phyloP scores from a whole-genome alignment of 495 filamentous ascomycete genomes.

The Hypoxylon cercidicola region DNA sequence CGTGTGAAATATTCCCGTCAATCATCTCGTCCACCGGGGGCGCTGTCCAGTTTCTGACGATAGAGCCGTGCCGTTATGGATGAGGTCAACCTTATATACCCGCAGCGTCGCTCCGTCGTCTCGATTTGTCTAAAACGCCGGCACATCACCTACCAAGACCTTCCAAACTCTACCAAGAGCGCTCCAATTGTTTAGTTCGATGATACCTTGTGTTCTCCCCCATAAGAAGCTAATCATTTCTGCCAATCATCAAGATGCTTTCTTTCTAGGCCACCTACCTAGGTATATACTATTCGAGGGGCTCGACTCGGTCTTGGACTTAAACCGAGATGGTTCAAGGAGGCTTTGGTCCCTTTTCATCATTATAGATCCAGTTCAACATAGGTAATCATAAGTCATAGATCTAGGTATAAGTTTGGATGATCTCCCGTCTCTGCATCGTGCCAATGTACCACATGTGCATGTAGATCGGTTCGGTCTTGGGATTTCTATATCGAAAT shows the following conservation, averaged over 20 bases:
- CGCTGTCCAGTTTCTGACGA: conserved; percentile 10
- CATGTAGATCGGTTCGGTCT: conserved; percentile 3
- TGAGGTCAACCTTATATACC: conserved; percentile 11
- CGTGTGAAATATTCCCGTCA: conserved; percentile 32
- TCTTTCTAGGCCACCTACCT: no score
- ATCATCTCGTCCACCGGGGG: conserved; percentile 23
- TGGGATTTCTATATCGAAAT: background rate
- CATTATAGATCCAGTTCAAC: background rate
- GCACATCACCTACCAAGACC: conserved; percentile 12
- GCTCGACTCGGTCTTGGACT: conserved; percentile 28
- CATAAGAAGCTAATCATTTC: conserved; percentile 21
- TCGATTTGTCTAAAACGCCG: conserved; percentile 38
- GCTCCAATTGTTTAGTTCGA: conserved; percentile 14
- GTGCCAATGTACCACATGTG: conserved; percentile 3
- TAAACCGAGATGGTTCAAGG: conserved; percentile 25
- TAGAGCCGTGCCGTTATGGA: conserved; percentile 11
- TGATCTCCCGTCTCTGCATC: conserved; percentile 24
- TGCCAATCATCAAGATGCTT: conserved; percentile 19
- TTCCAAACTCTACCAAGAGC: background rate
- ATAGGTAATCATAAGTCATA: conserved; percentile 4
- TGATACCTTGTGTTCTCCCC: conserved; percentile 25
- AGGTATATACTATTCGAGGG: conserved; percentile 4
- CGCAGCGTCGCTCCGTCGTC: conserved; percentile 24
- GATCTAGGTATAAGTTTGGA: conserved; percentile 25
- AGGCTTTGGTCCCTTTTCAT: background rate